Percentiles rank a stretch among this genome's conserved stretches.
Conservation (phyloP, 345 rosid genomes). For the Adansonia digitata region DNA sequence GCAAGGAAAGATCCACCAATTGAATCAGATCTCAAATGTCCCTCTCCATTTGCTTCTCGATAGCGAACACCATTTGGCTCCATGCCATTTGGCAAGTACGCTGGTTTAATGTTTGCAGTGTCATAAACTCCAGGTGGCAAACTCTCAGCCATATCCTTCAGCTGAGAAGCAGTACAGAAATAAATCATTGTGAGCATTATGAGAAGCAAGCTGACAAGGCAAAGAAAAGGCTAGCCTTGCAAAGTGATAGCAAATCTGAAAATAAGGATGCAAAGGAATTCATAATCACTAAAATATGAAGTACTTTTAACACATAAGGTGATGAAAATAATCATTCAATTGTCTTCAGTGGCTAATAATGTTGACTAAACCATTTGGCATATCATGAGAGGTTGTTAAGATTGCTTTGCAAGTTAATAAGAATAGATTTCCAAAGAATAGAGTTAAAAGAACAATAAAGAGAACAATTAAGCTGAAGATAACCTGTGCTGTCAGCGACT, state of each 20-base stretch:
- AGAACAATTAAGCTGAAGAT: constrained; percentile 14
- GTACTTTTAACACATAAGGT: not conserved
- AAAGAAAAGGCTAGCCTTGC: not conserved
- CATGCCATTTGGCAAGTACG: constrained; percentile 49
- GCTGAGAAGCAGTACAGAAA: constrained; percentile 39
- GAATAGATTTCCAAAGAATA: not conserved
- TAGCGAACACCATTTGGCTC: constrained; percentile 64
- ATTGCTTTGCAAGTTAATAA: not conserved
- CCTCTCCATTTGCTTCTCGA: constrained; percentile 57
- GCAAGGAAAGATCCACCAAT: constrained; percentile 40
- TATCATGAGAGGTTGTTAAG: not conserved
- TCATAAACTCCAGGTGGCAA: constrained; percentile 70
- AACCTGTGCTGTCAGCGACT: constrained; percentile 92
- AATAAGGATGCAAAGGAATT: not conserved
- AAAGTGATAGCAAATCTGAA: not conserved
- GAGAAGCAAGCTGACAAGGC: not conserved
- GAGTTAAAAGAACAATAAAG: not conserved
- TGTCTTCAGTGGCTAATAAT: not conserved
- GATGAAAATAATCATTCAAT: not conserved
- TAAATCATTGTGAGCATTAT: not conserved
- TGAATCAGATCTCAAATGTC: constrained; percentile 62
- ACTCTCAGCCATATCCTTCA: constrained; percentile 84
- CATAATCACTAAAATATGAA: not conserved
- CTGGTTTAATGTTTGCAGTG: constrained; percentile 40
- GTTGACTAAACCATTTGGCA: not conserved